Conservation (phyloP, 1,139 yeast species). For the Suhomyces bokatorum region DNA sequence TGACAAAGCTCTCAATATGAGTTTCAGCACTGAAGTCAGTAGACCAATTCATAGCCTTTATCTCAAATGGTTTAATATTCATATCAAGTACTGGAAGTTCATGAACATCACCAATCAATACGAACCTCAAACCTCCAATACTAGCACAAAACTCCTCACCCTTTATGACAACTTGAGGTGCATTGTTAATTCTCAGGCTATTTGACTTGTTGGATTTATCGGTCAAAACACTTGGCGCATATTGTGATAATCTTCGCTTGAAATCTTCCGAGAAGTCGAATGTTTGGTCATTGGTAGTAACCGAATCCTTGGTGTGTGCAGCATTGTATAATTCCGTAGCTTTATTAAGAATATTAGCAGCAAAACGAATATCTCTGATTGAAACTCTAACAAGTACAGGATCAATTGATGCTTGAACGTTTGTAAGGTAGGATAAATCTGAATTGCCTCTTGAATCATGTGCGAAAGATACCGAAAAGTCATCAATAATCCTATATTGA, state of each 20-base stretch:
- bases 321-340: constrained; percentile 59
- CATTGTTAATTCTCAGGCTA: not conserved
- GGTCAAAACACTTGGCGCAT: constrained; percentile 66
- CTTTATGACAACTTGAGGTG: constrained; percentile 42
- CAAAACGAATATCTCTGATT: constrained; percentile 81
- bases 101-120: constrained; percentile 89
- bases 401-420: constrained; percentile 71
- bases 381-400: constrained; percentile 82
- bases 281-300: constrained; percentile 21
- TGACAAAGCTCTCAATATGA: constrained; percentile 66
- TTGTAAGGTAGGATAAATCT: constrained; percentile 55
- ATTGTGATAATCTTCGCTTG: constrained; percentile 55
- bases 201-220: constrained; percentile 31
- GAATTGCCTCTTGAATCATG: constrained; percentile 72
- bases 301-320: constrained; percentile 13
- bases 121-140: constrained; percentile 81
- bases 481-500: constrained; percentile 78
- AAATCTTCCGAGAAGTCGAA: constrained; percentile 62
- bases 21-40: constrained; percentile 76
- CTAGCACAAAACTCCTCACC: constrained; percentile 74
- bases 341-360: constrained; percentile 66
- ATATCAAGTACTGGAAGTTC: constrained; percentile 90
- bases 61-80: constrained; percentile 70
- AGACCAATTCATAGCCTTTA: constrained; percentile 84
- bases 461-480: constrained; percentile 77